Evolutionary conservation across 768 basidiomycete species (phyloP), one percentile per base, ranked within the genome.

Genomic region (Psilocybe azurescens): DNA sequence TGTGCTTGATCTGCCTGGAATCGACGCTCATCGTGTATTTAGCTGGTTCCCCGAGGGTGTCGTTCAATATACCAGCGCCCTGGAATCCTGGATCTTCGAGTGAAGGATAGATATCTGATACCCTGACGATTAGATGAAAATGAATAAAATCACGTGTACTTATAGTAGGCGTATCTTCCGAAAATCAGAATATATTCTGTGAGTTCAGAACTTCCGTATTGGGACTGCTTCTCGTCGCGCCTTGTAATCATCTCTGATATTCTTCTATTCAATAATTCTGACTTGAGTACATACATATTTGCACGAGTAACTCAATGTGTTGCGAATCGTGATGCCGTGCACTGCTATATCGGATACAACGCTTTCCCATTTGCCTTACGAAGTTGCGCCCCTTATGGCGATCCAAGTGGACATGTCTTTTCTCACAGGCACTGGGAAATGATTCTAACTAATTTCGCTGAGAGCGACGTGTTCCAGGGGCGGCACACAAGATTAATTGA

Each of bases 1-100:
- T 47, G 24, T 59, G 30, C 6, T 56, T 16, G 58, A 32, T 55
- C 1, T 10, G 24, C 58, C 13, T 20, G 2, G n/a, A 20, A 58
- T 53, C 47, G n/a, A 52, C 36, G 24, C 51, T 48, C 55, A 65
- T 61, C 63, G 47, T 57, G 52, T 67, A 53, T 58, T 30, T 64
- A 94, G 93, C 70, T 96, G 94, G 94, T 96, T 95, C 93, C 90
- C 93, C 36, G 93, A 95, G 74, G 92, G 93, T 59, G 75, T 86
- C 59, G 75, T 86, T 62, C 89, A 93, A 78, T 94, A 91, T 79
- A 78, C 79, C 61, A 83, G 82, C 75, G 82, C 83, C 65, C 75
- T 86, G 71, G 86, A 86, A 70, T 69, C 79, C 65, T 91, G 92
- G 91, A 81, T 95, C 76, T 93, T 89, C 75, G 94, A 95, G 85